Evolutionary conservation across 257 asterid genomes (phyloP).

Genomic region (Ilex aquifolium): DNA sequence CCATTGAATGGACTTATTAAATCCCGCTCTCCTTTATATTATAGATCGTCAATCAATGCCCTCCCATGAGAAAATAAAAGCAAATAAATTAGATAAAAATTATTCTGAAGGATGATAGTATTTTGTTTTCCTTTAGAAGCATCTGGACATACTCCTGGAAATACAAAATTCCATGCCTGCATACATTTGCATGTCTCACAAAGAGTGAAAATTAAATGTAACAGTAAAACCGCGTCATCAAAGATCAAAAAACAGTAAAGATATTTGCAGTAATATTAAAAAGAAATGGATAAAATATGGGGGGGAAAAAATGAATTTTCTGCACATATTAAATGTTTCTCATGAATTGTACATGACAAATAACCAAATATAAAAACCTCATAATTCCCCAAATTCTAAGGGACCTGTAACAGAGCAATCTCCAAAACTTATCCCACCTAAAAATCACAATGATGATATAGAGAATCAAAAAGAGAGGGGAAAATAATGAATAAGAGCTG

Average conservation of each 20-base stretch:
- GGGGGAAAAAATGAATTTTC: conserved; percentile 10
- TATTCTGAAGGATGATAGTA: neutral
- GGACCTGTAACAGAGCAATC: conserved; percentile 20
- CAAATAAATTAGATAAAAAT: too few relatives aligned
- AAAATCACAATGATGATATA: conserved; percentile 11
- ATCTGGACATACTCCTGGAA: neutral
- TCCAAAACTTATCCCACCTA: conserved; percentile 20
- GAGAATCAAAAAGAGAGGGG: conserved; percentile 16
- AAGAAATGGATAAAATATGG: neutral
- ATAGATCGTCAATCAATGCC: too few relatives aligned
- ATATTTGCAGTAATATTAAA: neutral
- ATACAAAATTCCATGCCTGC: neutral
- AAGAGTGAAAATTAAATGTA: too few relatives aligned
- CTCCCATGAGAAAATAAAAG: too few relatives aligned
- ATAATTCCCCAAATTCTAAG: conserved; percentile 18
- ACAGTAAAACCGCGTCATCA: too few relatives aligned
- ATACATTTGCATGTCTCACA: too few relatives aligned
- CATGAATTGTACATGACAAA: conserved; percentile 19
- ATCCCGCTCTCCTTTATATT: too few relatives aligned
- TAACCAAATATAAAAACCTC: conserved; percentile 16
- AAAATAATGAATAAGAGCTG: conserved; percentile 20
- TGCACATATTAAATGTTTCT: conserved; percentile 27
- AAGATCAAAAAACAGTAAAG: neutral
- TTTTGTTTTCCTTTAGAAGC: neutral
- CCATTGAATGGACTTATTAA: too few relatives aligned